A percentile compares a stretch with the other conserved stretches of the same genome.
phyloP scores from a whole-genome alignment of 2,329 filamentous ascomycete genomes.

The Alternaria atra region DNA sequence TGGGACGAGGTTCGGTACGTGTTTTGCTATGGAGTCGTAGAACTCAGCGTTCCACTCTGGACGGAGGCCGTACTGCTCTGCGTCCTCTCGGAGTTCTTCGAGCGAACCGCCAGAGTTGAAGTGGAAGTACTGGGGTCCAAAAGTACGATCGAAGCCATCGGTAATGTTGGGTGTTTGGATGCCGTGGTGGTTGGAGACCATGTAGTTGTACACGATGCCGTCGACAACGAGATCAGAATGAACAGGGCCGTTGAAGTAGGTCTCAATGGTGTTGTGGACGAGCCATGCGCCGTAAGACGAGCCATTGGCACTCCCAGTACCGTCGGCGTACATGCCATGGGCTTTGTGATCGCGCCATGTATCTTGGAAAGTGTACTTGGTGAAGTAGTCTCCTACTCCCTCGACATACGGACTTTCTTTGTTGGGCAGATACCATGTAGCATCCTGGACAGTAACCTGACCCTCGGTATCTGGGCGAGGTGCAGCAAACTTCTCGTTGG shows the following conservation, averaged over 20 bases:
- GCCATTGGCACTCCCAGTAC: conserved; percentile 60
- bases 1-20: conserved; percentile 68
- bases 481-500: conserved; percentile 63
- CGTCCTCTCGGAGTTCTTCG: conserved; percentile 62
- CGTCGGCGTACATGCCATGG: conserved; percentile 65
- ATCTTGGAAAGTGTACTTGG: conserved; percentile 71
- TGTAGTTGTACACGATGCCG: conserved; percentile 72
- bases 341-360: conserved; percentile 67
- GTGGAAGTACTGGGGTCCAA: conserved; percentile 70
- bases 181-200: conserved; percentile 66
- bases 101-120: conserved; percentile 65
- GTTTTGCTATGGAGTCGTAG: conserved; percentile 69
- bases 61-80: conserved; percentile 58
- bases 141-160: conserved; percentile 70
- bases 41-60: conserved; percentile 66
- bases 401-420: conserved; percentile 65
- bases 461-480: conserved; percentile 60
- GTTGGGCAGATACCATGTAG: conserved; percentile 68
- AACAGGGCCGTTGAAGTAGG: conserved; percentile 68
- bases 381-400: conserved; percentile 69
- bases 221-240: conserved; percentile 71
- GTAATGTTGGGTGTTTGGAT: conserved; percentile 71
- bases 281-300: conserved; percentile 69
- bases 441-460: conserved; percentile 66
- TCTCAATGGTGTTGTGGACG: conserved; percentile 71